Evolutionary conservation across 208 protist genomes (phyloP).

Genomic region (Crithidia mellificae): DNA sequence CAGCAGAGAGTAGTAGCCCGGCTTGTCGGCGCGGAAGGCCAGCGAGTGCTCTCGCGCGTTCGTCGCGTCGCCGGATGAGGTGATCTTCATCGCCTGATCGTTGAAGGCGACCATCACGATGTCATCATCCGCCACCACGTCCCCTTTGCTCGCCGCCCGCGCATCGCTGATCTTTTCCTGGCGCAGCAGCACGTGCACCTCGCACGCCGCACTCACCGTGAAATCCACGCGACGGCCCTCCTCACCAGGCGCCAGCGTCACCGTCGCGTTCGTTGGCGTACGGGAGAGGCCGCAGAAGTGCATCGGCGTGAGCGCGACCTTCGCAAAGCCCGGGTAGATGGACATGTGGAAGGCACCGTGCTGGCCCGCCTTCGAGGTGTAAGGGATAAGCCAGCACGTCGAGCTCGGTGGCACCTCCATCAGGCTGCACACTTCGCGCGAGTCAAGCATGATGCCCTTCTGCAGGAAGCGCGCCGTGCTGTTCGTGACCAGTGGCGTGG

Average conservation of each 20-base stretch:
- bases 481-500: slow-evolving; percentile 80
- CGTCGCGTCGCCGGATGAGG: slow-evolving; percentile 60
- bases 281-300: slow-evolving; percentile 66
- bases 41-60: slow-evolving; percentile 86
- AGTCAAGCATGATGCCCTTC: slow-evolving; percentile 87
- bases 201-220: slow-evolving; percentile 48
- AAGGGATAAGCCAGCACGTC: slow-evolving; percentile 79
- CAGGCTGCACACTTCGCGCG: slow-evolving; percentile 77
- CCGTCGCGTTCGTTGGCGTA: slow-evolving; percentile 39
- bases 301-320: slow-evolving; percentile 72
- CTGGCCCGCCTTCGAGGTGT: slow-evolving; percentile 70
- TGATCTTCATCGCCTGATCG: slow-evolving; percentile 56
- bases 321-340: slow-evolving; percentile 79
- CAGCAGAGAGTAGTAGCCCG: slow-evolving; percentile 65
- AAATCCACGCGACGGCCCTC: slow-evolving; percentile 65
- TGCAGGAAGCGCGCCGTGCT: slow-evolving; percentile 81
- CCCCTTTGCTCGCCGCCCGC: slow-evolving; percentile 36
- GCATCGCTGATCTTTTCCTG: slow-evolving; percentile 66
- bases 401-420: slow-evolving; percentile 71
- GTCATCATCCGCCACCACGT: slow-evolving; percentile 66
- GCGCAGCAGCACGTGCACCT: slow-evolving; percentile 80
- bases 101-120: slow-evolving; percentile 66
- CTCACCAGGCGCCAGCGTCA: slow-evolving; percentile 52
- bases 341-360: slow-evolving; percentile 71
- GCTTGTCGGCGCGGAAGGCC: slow-evolving; percentile 49